Evolutionary conservation across 2,329 filamentous ascomycete species (phyloP).

Genomic region (Alternaria solani): DNA sequence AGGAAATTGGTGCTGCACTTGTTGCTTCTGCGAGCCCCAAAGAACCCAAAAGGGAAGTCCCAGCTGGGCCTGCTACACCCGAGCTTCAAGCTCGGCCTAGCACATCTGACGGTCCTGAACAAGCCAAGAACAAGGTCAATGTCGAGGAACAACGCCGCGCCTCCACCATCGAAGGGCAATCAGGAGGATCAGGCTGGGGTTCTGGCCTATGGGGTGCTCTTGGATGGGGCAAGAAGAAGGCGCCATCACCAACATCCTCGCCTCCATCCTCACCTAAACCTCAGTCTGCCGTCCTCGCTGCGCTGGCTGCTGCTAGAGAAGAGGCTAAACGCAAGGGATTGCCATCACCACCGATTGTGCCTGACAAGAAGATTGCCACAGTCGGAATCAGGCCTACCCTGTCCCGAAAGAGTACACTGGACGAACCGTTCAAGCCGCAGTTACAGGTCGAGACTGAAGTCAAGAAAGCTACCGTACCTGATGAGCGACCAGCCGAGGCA

Average conservation of each 20-base stretch:
- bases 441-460: constrained; percentile 8
- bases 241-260: constrained; percentile 21
- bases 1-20: background rate
- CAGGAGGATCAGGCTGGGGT: constrained; percentile 33
- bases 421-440: constrained; percentile 8
- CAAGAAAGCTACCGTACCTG: background rate
- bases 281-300: constrained; percentile 17
- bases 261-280: constrained; percentile 13
- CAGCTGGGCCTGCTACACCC: constrained; percentile 1
- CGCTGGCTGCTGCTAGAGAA: constrained; percentile 16
- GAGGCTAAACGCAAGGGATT: constrained; percentile 12
- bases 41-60: background rate
- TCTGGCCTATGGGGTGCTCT: constrained; percentile 40
- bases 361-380: constrained; percentile 14
- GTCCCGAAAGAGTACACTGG: background rate
- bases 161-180: constrained; percentile 15
- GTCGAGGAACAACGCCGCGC: constrained; percentile 12
- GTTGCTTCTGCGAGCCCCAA: background rate
- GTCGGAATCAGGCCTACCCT: background rate
- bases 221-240: constrained; percentile 45
- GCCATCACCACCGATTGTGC: background rate
- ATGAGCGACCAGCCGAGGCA: background rate
- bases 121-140: constrained; percentile 1
- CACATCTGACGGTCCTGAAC: constrained; percentile 9
- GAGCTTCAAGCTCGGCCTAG: constrained; percentile 6